These are phyloP conservation scores for Ceratopteris richardii DNA, from an alignment of 75 land plant species.

Conservation along the genomic window DNA sequence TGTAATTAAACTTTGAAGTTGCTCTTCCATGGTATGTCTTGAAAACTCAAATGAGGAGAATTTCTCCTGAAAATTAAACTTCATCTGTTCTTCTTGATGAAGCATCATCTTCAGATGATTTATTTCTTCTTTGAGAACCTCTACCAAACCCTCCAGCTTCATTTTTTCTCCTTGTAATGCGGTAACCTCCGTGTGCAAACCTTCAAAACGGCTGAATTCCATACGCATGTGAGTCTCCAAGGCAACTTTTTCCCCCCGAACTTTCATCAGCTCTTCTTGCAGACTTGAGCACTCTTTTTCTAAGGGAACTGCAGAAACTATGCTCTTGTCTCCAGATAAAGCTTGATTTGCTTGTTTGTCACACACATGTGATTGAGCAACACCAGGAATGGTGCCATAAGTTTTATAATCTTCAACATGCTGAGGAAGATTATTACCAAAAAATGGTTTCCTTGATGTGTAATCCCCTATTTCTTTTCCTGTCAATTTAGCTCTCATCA, in stretches of 20 bases:
- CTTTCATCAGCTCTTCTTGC: constrained; percentile 32
- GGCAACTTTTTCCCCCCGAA: constrained; percentile 14
- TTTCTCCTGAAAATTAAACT: constrained; percentile 13
- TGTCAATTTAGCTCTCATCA: too few relatives aligned
- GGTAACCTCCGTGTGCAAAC: constrained; percentile 10
- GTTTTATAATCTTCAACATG: neutral
- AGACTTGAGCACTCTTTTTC: constrained; percentile 17
- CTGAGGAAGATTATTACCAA: too few relatives aligned
- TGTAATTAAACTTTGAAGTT: constrained; percentile 8
- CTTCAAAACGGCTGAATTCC: constrained; percentile 9
- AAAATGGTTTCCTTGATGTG: too few relatives aligned
- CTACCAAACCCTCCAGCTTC: constrained; percentile 31
- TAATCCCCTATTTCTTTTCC: too few relatives aligned
- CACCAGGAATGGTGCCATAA: neutral
- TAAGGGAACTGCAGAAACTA: constrained; percentile 11
- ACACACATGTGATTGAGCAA: neutral
- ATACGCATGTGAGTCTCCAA: constrained; percentile 27
- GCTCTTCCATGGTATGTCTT: constrained; percentile 11
- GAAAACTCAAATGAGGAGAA: constrained; percentile 20
- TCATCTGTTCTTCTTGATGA: constrained; percentile 15
- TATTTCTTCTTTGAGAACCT: constrained; percentile 26
- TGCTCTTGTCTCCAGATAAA: constrained; percentile 3
- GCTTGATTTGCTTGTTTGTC: constrained; percentile 1
- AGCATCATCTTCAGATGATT: constrained; percentile 23
- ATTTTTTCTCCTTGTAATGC: constrained; percentile 27